These are phyloP conservation scores for Lachancea lanzarotensis DNA, from an alignment of 805 yeast genomes.

Conservation along the genomic window DNA sequence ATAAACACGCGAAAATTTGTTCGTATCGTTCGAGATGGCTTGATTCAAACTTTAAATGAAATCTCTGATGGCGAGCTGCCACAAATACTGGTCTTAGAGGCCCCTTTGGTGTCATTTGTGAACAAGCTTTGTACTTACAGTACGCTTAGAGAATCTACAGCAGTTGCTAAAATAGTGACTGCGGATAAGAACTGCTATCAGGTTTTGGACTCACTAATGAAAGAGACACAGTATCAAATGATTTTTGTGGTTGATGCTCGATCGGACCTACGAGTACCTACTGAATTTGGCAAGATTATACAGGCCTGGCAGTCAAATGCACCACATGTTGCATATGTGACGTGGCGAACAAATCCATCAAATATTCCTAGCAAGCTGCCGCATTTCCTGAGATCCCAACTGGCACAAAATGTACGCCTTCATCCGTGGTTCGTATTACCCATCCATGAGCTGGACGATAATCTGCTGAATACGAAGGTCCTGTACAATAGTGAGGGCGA, in stretches of 20 bases:
- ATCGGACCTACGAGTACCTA: constrained; percentile 18
- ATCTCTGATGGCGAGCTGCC: constrained; percentile 12
- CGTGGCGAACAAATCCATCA: constrained; percentile 7
- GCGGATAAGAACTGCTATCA: constrained; percentile 16
- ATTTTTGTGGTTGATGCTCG: constrained; percentile 26
- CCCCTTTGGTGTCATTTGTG: constrained; percentile 16
- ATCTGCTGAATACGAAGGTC: constrained; percentile 20
- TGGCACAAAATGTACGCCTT: not conserved
- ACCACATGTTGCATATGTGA: constrained; percentile 1
- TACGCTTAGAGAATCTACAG: constrained; percentile 23
- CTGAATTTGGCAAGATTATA: constrained; percentile 8
- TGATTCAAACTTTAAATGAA: constrained; percentile 15
- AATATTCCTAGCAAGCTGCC: constrained; percentile 11
- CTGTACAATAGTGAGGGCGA: constrained; percentile 22
- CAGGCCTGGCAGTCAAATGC: not conserved
- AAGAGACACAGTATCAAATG: constrained; percentile 10
- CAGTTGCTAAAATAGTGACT: constrained; percentile 23
- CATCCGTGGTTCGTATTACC: constrained; percentile 23
- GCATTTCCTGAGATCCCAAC: constrained; percentile 17
- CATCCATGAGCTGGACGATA: constrained; percentile 23
- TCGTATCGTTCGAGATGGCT: constrained; percentile 10
- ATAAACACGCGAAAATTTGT: constrained; percentile 22
- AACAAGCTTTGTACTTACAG: constrained; percentile 24
- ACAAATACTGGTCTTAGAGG: constrained; percentile 21
- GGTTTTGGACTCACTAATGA: constrained; percentile 14